These are phyloP conservation scores for Trifolium pratense DNA, from an alignment of 306 rosid genomes.

Conservation along the genomic window DNA sequence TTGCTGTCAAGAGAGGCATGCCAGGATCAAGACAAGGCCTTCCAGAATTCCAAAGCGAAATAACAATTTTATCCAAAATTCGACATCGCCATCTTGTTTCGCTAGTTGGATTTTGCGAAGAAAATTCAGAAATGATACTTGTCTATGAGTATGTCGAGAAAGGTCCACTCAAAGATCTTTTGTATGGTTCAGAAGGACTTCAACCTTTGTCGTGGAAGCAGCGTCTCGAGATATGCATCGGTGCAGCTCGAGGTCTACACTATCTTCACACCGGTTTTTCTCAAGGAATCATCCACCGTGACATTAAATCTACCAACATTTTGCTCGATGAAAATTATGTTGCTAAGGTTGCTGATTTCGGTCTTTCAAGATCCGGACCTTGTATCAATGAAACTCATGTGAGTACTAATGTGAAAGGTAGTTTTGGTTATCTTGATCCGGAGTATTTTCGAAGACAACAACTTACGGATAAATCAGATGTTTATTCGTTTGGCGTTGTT, in stretches of 20 bases:
- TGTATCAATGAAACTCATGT: slow-evolving; percentile 85
- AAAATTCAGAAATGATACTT: slow-evolving; percentile 88
- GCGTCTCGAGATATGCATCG: slow-evolving; percentile 89
- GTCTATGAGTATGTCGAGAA: slow-evolving; percentile 87
- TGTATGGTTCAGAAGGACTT: slow-evolving; percentile 62
- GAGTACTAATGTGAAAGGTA: slow-evolving; percentile 88
- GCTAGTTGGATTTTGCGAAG: slow-evolving; percentile 86
- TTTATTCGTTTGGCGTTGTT: slow-evolving; percentile 90
- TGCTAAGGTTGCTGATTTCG: slow-evolving; percentile 94
- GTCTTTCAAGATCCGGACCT: slow-evolving; percentile 91
- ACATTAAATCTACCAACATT: slow-evolving; percentile 88
- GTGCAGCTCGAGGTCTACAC: slow-evolving; percentile 90
- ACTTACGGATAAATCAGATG: slow-evolving; percentile 89
- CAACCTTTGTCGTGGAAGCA: slow-evolving; percentile 82
- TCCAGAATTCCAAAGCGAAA: slow-evolving; percentile 90
- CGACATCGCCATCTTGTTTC: slow-evolving; percentile 91
- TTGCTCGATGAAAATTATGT: slow-evolving; percentile 75
- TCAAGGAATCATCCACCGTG: slow-evolving; percentile 92
- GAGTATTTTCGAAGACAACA: slow-evolving; percentile 92
- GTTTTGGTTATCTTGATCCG: slow-evolving; percentile 88
- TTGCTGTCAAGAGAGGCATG: slow-evolving; percentile 87
- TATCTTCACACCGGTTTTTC: slow-evolving; percentile 91
- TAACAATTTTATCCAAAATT: slow-evolving; percentile 73
- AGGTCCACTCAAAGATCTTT: slow-evolving; percentile 76
- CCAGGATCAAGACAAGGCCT: slow-evolving; percentile 94